Base-by-base conservation (phyloP, 495 filamentous ascomycete genomes). In the Talaromyces thailandensis region DNA sequence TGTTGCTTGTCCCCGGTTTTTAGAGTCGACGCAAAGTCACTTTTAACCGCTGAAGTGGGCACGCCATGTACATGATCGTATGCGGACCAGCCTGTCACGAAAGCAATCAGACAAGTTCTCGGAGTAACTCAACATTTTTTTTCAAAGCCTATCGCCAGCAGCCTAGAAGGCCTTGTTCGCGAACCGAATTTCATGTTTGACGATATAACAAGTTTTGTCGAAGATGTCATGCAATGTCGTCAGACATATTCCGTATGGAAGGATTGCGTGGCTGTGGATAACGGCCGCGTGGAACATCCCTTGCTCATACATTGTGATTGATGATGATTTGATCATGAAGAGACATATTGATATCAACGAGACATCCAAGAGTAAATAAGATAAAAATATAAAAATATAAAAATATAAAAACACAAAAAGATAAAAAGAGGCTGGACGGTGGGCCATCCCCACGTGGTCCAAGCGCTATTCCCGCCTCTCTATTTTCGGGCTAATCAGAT, bases 401-500 rank as follows among this genome's bases (percentile, higher is more conserved):
- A n/a, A n/a, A n/a, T n/a, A n/a, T n/a, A n/a, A n/a, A n/a, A n/a
- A n/a, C n/a, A n/a, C n/a, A n/a, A n/a, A n/a, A n/a, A n/a, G n/a
- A n/a, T 14, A 26, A 55, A 28, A 55, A 55, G 51, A 55, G 51
- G 51, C 51, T 55, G 51, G 51, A 55, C 51, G 26, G 51, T 55
- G 51, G 51, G 24, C 43, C 23, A 28, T 26, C 51, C 26, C 51
- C 51, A 55, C 51, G 24, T 55, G 51, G 51, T 55, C 51, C 23
- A 55, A 26, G 51, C 21, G 51, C 51, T 26, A n/a, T 48, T 48
- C 43, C 43, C 43, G 43, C 43, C 43, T 48, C 43, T 48, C 7
- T 48, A 23, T 48, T 48, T 48, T 48, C 43, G 5, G n/a, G 18
- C 43, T n/a, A 48, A 48, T 48, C 43, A 48, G 5, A 48, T 48